Conservation (phyloP, 2,329 filamentous ascomycete genomes). For the Taxawa tesnikishii region DNA sequence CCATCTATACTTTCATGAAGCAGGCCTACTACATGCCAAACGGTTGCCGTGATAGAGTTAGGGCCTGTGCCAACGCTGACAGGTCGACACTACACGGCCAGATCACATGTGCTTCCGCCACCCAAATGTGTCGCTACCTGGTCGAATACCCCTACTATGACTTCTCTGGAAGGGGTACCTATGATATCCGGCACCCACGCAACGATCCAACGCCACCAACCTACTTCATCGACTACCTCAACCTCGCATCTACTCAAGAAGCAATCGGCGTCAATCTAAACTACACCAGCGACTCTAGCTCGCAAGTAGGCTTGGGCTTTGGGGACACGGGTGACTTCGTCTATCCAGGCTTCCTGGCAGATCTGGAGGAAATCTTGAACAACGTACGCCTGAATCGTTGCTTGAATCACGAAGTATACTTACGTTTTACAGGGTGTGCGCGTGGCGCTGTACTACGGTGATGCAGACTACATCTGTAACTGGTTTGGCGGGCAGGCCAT, state of each 20-base stretch:
- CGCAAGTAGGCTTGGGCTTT: not conserved
- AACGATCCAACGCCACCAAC: slow-evolving; percentile 2
- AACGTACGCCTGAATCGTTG: no score
- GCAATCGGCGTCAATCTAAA: slow-evolving; percentile 7
- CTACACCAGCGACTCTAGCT: slow-evolving; percentile 1
- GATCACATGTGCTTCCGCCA: no score
- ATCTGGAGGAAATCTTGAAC: no score
- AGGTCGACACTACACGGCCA: slow-evolving; percentile 36
- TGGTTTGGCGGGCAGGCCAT: slow-evolving; percentile 28
- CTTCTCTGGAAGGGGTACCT: slow-evolving; percentile 42
- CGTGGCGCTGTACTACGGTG: slow-evolving; percentile 20
- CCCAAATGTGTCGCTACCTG: slow-evolving; percentile 44
- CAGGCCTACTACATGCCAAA: slow-evolving; percentile 34
- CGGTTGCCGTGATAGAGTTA: slow-evolving; percentile 38
- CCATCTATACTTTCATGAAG: slow-evolving; percentile 45
- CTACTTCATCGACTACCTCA: slow-evolving; percentile 4
- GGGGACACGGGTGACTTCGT: slow-evolving; percentile 14
- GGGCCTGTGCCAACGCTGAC: slow-evolving; percentile 33
- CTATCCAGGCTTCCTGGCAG: slow-evolving; percentile 23
- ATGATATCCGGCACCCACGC: slow-evolving; percentile 42
- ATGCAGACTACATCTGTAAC: slow-evolving; percentile 28
- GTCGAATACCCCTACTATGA: slow-evolving; percentile 45
- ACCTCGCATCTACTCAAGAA: slow-evolving; percentile 2
- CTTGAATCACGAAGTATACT: no score
- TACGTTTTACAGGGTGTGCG: slow-evolving; percentile 19